These are phyloP conservation scores for Tolypocladium nubicola DNA, from an alignment of 2,329 filamentous ascomycete species.

Conservation along the genomic window DNA sequence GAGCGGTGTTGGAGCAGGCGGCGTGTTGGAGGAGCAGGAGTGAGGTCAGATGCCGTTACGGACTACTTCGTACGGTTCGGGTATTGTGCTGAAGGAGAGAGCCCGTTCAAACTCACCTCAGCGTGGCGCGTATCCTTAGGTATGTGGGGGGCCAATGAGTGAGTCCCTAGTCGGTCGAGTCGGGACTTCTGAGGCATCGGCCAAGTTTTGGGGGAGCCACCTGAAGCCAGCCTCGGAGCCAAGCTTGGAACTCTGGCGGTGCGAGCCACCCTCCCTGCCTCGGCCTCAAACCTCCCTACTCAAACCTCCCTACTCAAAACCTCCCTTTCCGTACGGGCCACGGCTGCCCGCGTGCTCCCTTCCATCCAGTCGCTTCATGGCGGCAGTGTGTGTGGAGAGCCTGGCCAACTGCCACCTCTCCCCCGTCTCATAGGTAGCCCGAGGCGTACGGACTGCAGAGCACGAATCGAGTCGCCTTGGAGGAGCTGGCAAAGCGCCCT, in stretches of 20 bases:
- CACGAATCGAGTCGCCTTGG: background rate
- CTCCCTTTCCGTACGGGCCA: background rate
- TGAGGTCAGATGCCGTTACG: background rate
- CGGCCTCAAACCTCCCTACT: background rate
- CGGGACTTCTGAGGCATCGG: no score
- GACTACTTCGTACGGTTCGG: background rate
- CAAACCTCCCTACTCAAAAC: background rate
- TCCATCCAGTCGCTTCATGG: no score
- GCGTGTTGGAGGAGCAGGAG: background rate
- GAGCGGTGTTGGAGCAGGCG: background rate
- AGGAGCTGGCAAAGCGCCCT: background rate
- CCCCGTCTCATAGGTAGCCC: background rate
- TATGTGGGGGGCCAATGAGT: no score
- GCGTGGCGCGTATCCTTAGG: background rate
- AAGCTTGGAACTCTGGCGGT: background rate
- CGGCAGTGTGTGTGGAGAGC: background rate
- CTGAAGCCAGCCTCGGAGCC: background rate
- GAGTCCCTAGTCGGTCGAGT: no score
- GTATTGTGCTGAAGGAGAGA: background rate
- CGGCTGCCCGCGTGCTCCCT: background rate
- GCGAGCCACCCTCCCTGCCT: background rate
- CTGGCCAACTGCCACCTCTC: background rate
- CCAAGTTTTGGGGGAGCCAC: no score
- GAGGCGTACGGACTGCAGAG: no score
- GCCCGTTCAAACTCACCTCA: background rate